A percentile compares a stretch with the other conserved stretches of the same genome.
These are phyloP conservation scores for Tubosaeta brunneosetosa DNA, from an alignment of 768 basidiomycete species.

Conservation along the genomic window DNA sequence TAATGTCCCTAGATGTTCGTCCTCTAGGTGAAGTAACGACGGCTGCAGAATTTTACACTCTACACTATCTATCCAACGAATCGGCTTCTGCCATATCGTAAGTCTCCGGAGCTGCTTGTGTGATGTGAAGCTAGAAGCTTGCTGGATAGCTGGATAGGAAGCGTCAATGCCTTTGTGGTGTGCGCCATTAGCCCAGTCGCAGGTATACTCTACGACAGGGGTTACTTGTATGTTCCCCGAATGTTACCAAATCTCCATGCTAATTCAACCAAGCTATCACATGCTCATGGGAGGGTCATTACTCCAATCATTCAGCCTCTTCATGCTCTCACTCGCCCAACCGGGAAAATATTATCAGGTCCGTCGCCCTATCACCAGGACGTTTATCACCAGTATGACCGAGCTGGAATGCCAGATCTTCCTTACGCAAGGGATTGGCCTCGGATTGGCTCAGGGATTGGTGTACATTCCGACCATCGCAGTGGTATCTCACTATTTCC, in stretches of 20 bases:
- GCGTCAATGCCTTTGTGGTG: constrained; percentile 40
- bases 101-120: constrained; percentile 6
- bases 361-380: constrained; percentile 2
- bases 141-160: constrained; percentile 40
- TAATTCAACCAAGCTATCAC: constrained; percentile 32
- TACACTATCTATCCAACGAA: constrained; percentile 31
- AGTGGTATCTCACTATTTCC: constrained; percentile 45
- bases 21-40: background rate
- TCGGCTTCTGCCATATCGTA: constrained; percentile 36
- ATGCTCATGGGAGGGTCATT: constrained; percentile 42
- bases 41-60: constrained; percentile 35
- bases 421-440: constrained; percentile 44
- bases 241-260: background rate
- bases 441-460: constrained; percentile 45
- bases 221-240: constrained; percentile 39
- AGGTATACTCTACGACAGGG: constrained; percentile 48
- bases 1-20: background rate
- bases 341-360: constrained; percentile 43
- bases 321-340: constrained; percentile 43
- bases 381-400: background rate
- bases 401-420: constrained; percentile 35
- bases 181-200: constrained; percentile 36
- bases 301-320: constrained; percentile 38
- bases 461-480: constrained; percentile 42
- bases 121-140: background rate